phyloP scores from a whole-genome alignment of 306 rosid genomes.

The Corylus heterophylla region DNA sequence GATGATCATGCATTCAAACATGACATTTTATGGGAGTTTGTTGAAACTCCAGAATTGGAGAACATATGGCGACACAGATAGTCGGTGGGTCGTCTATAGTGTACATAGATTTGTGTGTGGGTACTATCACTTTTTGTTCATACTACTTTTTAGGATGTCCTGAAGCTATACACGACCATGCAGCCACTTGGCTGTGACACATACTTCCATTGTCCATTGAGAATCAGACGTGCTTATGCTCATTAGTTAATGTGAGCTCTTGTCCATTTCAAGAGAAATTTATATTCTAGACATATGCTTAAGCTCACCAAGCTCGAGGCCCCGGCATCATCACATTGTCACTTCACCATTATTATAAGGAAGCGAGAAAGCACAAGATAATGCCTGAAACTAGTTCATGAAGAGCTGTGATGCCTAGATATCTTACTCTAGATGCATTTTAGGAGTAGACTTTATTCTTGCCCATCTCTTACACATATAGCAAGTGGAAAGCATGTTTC shows the following conservation, averaged over 20 bases:
- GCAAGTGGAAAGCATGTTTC: neutral
- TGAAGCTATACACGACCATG: no score
- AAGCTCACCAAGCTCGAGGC: neutral
- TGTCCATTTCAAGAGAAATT: neutral
- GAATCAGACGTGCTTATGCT: neutral
- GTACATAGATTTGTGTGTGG: no score
- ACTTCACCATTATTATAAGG: neutral
- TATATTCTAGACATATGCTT: neutral
- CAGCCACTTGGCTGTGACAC: no score
- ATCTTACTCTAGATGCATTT: neutral
- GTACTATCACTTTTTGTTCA: no score
- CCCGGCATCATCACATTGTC: neutral
- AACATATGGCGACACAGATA: neutral
- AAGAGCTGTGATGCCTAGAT: neutral
- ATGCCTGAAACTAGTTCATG: neutral
- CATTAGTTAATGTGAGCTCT: neutral
- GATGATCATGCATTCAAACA: neutral
- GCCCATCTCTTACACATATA: neutral
- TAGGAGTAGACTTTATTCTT: neutral
- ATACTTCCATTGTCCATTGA: no score
- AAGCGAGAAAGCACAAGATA: neutral
- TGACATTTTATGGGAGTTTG: neutral
- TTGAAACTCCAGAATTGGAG: conserved; percentile 16
- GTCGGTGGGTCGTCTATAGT: no score
- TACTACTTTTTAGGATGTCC: no score